Conservation (phyloP, 148 eudicot genomes). For the Dysphania ambrosioides region DNA sequence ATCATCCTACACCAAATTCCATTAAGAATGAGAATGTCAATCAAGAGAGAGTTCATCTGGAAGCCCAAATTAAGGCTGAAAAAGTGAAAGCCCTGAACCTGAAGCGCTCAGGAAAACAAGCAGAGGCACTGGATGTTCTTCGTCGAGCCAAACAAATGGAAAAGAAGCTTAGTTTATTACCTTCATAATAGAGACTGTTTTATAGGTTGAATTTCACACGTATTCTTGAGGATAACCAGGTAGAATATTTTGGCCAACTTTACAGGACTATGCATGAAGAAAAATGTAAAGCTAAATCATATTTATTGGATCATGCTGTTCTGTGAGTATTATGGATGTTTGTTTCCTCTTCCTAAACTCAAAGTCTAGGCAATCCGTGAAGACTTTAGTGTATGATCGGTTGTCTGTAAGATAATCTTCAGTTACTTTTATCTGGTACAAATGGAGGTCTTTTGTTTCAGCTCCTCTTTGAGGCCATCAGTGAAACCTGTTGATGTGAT, state of each 20-base stretch:
- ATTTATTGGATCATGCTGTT: neutral
- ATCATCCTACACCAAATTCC: conserved; percentile 30
- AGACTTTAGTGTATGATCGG: no score
- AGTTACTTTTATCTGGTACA: no score
- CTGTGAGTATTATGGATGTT: neutral
- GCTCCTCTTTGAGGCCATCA: no score
- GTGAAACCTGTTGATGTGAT: no score
- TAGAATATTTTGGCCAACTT: neutral
- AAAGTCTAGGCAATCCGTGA: no score
- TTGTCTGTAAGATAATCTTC: no score
- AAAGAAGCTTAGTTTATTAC: conserved; percentile 33
- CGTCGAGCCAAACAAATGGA: conserved; percentile 61
- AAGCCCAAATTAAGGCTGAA: conserved; percentile 77
- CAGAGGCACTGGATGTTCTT: conserved; percentile 81
- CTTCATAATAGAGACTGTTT: conserved; percentile 11
- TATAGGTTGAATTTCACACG: neutral
- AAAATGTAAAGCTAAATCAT: neutral
- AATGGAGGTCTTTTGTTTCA: no score
- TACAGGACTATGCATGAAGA: conserved; percentile 1
- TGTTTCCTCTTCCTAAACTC: neutral
- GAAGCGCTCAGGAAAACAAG: conserved; percentile 84
- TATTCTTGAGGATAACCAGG: neutral
- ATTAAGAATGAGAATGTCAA: conserved; percentile 31
- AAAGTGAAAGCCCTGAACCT: conserved; percentile 65
- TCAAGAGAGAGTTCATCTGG: conserved; percentile 51